phyloP scores from a whole-genome alignment of 768 basidiomycete genomes.

The Termitomyces eurrhizus region DNA sequence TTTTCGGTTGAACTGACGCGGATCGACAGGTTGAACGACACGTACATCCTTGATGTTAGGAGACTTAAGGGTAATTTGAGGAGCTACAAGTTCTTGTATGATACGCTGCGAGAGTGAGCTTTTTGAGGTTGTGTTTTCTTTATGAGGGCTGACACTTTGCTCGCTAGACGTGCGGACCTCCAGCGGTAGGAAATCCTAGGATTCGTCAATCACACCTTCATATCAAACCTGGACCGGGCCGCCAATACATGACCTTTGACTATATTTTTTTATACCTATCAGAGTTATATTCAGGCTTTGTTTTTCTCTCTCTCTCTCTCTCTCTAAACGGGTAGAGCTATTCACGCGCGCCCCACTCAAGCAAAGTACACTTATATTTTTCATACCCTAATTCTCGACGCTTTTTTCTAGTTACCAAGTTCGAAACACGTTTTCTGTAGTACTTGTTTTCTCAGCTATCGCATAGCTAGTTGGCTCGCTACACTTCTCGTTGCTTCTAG shows the following conservation, averaged over 20 bases:
- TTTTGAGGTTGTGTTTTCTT: not conserved
- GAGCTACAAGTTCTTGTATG: conserved; percentile 91
- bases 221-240: not conserved
- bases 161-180: conserved; percentile 42
- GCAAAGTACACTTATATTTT: conserved; percentile 5
- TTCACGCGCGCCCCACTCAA: not conserved
- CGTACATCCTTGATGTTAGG: conserved; percentile 89
- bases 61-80: conserved; percentile 88
- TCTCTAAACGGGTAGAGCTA: not conserved
- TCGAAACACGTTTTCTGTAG: not conserved
- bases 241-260: not conserved
- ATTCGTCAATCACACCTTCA: not conserved
- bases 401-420: not conserved
- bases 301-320: not conserved
- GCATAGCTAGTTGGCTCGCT: not conserved
- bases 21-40: conserved; percentile 84
- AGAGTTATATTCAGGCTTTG: not conserved
- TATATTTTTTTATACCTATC: conserved; percentile 4
- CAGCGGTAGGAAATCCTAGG: conserved; percentile 25
- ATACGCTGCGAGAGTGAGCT: conserved; percentile 80
- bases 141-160: conserved; percentile 5
- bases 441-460: not conserved
- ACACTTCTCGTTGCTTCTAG: not conserved
- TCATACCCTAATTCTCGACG: conserved; percentile 8
- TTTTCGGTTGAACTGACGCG: conserved; percentile 94